Base-by-base conservation (phyloP, 441 rosid species). In the Corymbia calophylla region DNA sequence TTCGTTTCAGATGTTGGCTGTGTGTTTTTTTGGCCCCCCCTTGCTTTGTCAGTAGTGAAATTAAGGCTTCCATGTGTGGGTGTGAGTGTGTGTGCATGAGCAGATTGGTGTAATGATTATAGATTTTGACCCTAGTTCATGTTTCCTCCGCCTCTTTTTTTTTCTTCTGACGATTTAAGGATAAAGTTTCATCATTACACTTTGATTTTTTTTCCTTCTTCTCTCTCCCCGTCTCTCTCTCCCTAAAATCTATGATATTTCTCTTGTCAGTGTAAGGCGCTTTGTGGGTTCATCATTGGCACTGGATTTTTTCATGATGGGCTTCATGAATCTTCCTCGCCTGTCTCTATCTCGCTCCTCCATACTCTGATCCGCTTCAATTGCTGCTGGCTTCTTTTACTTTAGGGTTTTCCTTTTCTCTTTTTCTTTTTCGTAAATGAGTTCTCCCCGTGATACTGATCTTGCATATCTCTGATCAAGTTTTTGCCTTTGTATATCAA, bases 21-120 rank as follows among this genome's bases (percentile, higher is more conserved):
- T 35, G 86, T 66, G 85, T 49, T 86, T 32, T 21, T 39, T 21
- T 10, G 44, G 44, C 44, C 5, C 11, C 27, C 81, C n/a, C 47
- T 64, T 90, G 91, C 89, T 86, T 44, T 51, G 86, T 55, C 16
- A 15, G 29, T 84, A 48, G n/a, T 10, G 88, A 85, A 87, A 32
- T 87, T 91, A 84, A 80, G 92, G 89, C 70, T 47, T 62, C 32
- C 53, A 60, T 88, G 88, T 35, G 88, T 8, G 87, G 85, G 53
- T 39, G 44, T 87, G 88, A 23, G 88, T 8, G 87, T 87, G 87
- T 86, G 94, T 90, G 90, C 94, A 90, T 89, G 93, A 89, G 93
- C 94, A 94, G 95, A 95, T 94, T 94, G 95, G 95, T 89, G 94
- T 92, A 95, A 95, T 95, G 96, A 95, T 95, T 94, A 94, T 89